Evolutionary conservation across 495 filamentous ascomycete genomes (phyloP), one percentile per base, ranked within the genome.

Genomic region (Cercophora scortea): DNA sequence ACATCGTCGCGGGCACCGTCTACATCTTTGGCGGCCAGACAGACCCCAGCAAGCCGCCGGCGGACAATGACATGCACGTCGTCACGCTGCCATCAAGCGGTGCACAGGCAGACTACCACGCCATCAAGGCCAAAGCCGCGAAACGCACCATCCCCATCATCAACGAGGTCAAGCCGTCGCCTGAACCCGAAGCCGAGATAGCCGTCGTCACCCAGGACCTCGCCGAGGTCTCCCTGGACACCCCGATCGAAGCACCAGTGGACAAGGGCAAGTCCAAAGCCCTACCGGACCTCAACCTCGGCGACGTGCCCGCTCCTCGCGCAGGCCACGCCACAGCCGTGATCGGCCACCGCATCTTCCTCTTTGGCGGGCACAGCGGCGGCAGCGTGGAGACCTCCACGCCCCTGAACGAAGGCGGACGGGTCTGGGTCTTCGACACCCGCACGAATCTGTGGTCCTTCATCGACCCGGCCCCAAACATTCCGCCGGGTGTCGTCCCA

Each of bases 21-120:
- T 90, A 86, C 66, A 77, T 87, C 56, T 87, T 87, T 63, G 84
- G 84, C 52, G 84, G 84, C 61, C 78, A 82, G 61, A 63, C 67
- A 32, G 49, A 52, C 32, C 60, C 72, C 35, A 65, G 72, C 52
- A 71, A 78, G 41, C 80, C 82, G 10, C 81, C 82, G 10, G 70
- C 80, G 33, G 84, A 88, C 63, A 87, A 87, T 59, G 76, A 80
- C 55, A 79, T 91, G 61, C 82, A 91, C 60, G 68, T 81, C 35
- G 61, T 93, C 43, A 77, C 76, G 0, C 63, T 90, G 8, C 82
- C 82, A 0, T 72, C 67, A 4, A 75, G 72, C 53, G 65, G 70
- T 36, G 71, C 70, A 8, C 66, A 74, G 15, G 73, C 79, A 12
- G 81, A 86, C 59, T 83, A 83, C 63, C 77, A 72, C 52, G 61